These are phyloP conservation scores for Lunularia cruciata DNA, from an alignment of 225 moss, liverwort and hornwort genomes.

Conservation along the genomic window DNA sequence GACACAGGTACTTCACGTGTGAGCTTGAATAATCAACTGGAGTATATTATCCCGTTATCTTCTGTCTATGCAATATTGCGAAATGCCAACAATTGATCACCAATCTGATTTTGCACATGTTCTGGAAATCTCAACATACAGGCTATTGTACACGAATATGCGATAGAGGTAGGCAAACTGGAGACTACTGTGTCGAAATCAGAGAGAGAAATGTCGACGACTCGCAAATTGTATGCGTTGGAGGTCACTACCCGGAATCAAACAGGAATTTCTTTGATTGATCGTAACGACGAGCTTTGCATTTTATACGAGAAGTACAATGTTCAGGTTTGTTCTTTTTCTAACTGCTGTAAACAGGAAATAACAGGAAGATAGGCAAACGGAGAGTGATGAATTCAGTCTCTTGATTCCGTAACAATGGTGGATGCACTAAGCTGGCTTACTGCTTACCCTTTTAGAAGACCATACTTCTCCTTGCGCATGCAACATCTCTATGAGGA, in stretches of 20 bases:
- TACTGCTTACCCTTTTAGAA: no score
- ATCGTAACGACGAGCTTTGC: slow-evolving; percentile 87
- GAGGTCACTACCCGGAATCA: slow-evolving; percentile 63
- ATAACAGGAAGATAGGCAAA: no score
- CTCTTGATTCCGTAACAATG: no score
- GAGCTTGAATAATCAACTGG: no score
- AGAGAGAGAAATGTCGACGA: slow-evolving; percentile 55
- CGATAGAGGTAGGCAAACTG: slow-evolving; percentile 47
- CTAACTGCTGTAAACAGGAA: no score
- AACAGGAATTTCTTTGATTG: slow-evolving; percentile 68
- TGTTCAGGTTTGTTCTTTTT: slow-evolving; percentile 55
- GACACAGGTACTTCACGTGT: slow-evolving; percentile 44
- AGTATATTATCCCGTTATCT: neutral
- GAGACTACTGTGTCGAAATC: slow-evolving; percentile 52
- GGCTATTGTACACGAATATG: slow-evolving; percentile 46
- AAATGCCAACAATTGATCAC: neutral
- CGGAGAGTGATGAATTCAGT: no score
- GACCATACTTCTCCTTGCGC: no score
- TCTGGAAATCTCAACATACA: neutral
- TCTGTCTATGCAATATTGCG: no score
- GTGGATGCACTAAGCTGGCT: no score
- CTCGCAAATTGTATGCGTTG: slow-evolving; percentile 55
- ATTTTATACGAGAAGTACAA: slow-evolving; percentile 82
- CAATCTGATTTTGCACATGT: neutral
- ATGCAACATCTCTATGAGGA: no score